phyloP scores from a whole-genome alignment of 495 filamentous ascomycete genomes.

The Trichocladium antarcticum region DNA sequence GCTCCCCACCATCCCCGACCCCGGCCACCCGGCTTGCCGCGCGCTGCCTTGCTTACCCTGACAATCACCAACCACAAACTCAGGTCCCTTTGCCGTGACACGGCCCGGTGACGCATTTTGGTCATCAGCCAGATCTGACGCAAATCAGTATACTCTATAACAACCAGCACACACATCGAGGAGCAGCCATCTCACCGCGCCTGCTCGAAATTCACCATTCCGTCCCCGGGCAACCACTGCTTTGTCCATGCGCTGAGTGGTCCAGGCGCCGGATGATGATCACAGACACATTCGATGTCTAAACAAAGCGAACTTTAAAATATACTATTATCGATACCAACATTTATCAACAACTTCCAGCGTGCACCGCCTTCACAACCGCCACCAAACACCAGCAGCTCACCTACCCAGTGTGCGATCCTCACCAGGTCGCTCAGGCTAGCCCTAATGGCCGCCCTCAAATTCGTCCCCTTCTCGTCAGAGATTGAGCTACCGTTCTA shows the following conservation, averaged over 20 bases:
- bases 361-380: constrained; percentile 1
- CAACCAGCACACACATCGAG: no score
- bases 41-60: background rate
- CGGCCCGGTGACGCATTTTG: constrained; percentile 1
- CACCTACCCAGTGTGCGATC: background rate
- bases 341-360: background rate
- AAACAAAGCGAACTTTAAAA: no score
- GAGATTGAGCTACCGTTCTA: constrained; percentile 96
- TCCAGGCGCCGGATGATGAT: no score
- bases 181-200: no score
- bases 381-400: background rate
- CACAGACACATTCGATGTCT: no score
- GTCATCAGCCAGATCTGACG: background rate
- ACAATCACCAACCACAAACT: background rate
- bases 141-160: no score
- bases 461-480: constrained; percentile 77
- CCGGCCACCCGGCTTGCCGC: background rate
- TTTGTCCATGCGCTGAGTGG: no score
- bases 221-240: no score
- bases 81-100: background rate
- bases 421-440: background rate
- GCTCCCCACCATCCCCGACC: constrained; percentile 2
- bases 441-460: constrained; percentile 17
- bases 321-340: no score
- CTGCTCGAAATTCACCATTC: no score